Evolutionary conservation across 129 eudicot species (phyloP).

Genomic region (Ambrosia trifida): DNA sequence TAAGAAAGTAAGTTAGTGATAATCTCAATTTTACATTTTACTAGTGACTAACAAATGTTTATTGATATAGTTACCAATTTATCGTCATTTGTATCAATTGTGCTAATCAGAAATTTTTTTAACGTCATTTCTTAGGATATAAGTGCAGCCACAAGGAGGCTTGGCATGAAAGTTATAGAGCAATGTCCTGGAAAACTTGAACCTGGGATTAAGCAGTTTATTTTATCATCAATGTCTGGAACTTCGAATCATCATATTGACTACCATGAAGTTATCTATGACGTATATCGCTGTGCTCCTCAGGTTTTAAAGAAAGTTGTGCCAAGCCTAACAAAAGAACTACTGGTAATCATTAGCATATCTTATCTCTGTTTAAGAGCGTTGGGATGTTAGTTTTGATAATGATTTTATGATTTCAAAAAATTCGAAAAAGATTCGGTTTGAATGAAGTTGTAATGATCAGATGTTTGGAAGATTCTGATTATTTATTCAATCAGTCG

Average conservation of each 20-base stretch:
- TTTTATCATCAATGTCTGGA: conserved; percentile 79
- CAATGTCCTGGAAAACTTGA: conserved; percentile 78
- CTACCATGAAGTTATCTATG: conserved; percentile 76
- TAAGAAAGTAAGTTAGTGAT: conserved; percentile 48
- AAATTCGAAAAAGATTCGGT: background rate
- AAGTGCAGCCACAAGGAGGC: conserved; percentile 64
- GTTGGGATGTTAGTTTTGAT: background rate
- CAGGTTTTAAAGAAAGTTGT: conserved; percentile 69
- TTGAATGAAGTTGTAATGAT: conserved; percentile 9
- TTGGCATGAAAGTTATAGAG: conserved; percentile 81
- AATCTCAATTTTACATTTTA: background rate
- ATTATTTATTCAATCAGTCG: background rate
- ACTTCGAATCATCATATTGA: conserved; percentile 58
- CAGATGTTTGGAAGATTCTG: background rate
- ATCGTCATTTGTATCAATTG: conserved; percentile 13
- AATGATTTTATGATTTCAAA: background rate
- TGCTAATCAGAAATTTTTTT: conserved; percentile 12
- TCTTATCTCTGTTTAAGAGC: conserved; percentile 11
- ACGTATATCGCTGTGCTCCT: conserved; percentile 85
- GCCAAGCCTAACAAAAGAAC: conserved; percentile 78
- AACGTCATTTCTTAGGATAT: conserved; percentile 51
- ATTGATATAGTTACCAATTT: background rate
- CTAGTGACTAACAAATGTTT: background rate
- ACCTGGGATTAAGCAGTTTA: conserved; percentile 72
- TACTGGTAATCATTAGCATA: conserved; percentile 55